Evolutionary conservation across 345 rosid species (phyloP).

Genomic region (Zanthoxylum bungeanum): DNA sequence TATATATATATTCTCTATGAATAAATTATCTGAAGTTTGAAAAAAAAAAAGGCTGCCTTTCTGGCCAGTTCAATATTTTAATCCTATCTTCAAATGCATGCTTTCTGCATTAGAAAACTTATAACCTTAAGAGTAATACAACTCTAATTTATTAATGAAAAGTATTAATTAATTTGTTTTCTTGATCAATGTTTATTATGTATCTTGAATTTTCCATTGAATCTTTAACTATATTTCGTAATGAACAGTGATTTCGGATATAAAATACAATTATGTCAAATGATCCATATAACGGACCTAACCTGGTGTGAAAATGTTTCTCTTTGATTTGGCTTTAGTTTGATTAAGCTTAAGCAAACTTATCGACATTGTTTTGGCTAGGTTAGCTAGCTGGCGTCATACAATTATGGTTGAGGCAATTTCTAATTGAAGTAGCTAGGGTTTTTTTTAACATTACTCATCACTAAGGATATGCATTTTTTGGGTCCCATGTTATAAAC

Average conservation of each 20-base stretch:
- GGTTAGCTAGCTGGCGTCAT: not conserved
- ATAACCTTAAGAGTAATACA: not conserved
- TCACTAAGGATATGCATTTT: not conserved
- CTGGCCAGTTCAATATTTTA: not conserved
- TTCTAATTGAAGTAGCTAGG: not conserved
- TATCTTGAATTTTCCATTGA: not conserved
- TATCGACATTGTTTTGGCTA: not conserved
- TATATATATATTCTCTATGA: not conserved
- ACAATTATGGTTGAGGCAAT: not conserved
- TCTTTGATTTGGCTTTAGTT: no score
- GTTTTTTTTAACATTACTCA: not conserved
- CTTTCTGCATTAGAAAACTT: not conserved
- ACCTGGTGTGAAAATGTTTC: no score
- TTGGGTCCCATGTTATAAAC: slow-evolving; percentile 6
- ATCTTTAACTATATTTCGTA: no score
- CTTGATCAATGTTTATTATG: not conserved
- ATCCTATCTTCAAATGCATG: not conserved
- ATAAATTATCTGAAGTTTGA: not conserved
- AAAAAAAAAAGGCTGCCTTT: not conserved
- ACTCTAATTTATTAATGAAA: no score
- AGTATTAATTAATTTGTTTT: not conserved
- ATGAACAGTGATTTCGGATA: no score
- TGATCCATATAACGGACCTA: no score
- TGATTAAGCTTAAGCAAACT: no score
- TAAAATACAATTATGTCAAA: no score